A percentile compares a stretch with the other conserved stretches of the same genome.
These are phyloP conservation scores for Pilasporangium apinafurcum DNA, from an alignment of 352 stramenopile genomes.

Conservation along the genomic window DNA sequence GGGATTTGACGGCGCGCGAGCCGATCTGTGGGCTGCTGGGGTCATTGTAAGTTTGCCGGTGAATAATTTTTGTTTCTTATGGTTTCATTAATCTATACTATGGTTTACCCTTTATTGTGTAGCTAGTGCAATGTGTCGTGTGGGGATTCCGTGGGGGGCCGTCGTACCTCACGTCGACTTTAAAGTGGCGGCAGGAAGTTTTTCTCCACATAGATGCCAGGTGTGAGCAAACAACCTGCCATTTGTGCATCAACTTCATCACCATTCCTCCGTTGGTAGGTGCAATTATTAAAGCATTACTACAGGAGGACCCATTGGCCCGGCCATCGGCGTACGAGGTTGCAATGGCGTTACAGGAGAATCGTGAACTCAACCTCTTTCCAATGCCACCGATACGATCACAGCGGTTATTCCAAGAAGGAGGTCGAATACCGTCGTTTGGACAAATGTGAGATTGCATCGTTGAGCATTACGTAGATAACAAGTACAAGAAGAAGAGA, in stretches of 20 bases:
- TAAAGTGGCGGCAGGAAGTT: slow-evolving; percentile 70
- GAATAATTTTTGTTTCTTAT: background rate
- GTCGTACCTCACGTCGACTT: slow-evolving; percentile 46
- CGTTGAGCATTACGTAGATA: too few species aligned
- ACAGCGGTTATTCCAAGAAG: slow-evolving; percentile 1
- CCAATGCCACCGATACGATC: slow-evolving; percentile 10
- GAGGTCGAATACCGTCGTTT: background rate
- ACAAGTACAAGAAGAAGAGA: too few species aligned
- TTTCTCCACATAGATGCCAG: slow-evolving; percentile 68
- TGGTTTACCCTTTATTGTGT: slow-evolving; percentile 2
- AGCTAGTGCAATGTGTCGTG: slow-evolving; percentile 76
- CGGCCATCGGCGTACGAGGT: slow-evolving; percentile 73
- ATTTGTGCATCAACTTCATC: slow-evolving; percentile 78
- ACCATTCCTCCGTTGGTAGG: slow-evolving; percentile 67
- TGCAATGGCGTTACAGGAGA: slow-evolving; percentile 58
- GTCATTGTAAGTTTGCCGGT: slow-evolving; percentile 62
- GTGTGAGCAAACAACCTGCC: slow-evolving; percentile 46
- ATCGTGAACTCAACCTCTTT: slow-evolving; percentile 52
- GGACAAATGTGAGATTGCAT: too few species aligned
- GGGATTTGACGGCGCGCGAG: slow-evolving; percentile 64
- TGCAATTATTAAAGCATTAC: slow-evolving; percentile 70
- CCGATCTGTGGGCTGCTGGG: slow-evolving; percentile 75
- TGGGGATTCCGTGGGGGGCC: slow-evolving; percentile 72
- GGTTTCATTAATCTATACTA: background rate
- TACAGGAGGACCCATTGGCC: slow-evolving; percentile 59